Evolutionary conservation across 2,329 filamentous ascomycete species (phyloP).

Genomic region (Westerdykella sp.): DNA sequence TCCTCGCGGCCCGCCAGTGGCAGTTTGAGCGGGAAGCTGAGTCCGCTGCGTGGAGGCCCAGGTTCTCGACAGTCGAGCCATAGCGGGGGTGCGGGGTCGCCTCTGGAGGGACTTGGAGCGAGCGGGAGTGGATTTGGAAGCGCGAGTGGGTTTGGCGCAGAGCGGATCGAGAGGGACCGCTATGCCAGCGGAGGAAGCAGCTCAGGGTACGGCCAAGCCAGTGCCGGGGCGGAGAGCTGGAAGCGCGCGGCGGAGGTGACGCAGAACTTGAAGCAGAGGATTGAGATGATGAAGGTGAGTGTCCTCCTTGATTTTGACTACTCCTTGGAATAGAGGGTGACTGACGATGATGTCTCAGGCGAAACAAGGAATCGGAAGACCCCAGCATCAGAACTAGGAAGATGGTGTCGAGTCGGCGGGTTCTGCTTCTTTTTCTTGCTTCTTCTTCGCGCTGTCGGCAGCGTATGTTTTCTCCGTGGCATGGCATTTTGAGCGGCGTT

Average conservation of each 20-base stretch:
- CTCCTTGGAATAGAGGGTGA: background rate
- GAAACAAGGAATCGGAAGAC: constrained; percentile 34
- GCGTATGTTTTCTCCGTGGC: too few species aligned
- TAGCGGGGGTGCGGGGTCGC: too few species aligned
- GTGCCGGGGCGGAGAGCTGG: constrained; percentile 69
- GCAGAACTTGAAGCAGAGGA: constrained; percentile 91
- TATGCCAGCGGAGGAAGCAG: constrained; percentile 21
- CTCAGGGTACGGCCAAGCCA: constrained; percentile 22
- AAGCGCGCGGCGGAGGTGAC: constrained; percentile 95
- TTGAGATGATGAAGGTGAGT: constrained; percentile 94
- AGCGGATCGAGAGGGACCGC: constrained; percentile 27
- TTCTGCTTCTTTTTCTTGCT: too few species aligned
- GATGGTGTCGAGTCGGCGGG: too few species aligned
- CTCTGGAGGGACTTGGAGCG: constrained; percentile 6
- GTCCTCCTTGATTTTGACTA: constrained; percentile 4
- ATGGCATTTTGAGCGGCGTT: too few species aligned
- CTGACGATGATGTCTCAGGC: constrained; percentile 25
- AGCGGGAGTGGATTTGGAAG: constrained; percentile 23
- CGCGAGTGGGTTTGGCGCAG: constrained; percentile 15
- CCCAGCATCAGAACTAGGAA: constrained; percentile 8
- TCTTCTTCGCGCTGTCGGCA: too few species aligned
- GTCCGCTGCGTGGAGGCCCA: constrained; percentile 32
- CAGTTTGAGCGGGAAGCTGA: constrained; percentile 36
- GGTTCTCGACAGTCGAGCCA: constrained; percentile 10
- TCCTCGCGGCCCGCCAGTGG: constrained; percentile 24